phyloP scores from a whole-genome alignment of 495 filamentous ascomycete species.

The Annulohypoxylon maeteangense region DNA sequence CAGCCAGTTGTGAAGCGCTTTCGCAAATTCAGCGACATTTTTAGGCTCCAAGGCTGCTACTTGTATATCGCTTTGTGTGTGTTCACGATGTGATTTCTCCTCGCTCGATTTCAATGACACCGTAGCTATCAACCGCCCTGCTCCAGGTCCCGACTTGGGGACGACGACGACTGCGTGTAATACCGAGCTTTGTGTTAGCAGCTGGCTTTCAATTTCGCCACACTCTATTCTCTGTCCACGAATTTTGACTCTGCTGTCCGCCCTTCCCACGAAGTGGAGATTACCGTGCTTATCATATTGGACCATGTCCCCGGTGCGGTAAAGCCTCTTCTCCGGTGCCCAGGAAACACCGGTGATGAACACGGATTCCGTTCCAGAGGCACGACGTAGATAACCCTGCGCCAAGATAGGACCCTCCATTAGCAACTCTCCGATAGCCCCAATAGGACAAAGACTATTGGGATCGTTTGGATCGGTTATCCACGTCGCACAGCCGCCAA shows the following conservation, averaged over 20 bases:
- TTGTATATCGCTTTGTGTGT: neutral
- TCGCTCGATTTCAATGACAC: neutral
- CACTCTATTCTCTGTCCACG: neutral
- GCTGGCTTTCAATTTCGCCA: neutral
- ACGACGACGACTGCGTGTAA: neutral
- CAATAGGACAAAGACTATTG: neutral
- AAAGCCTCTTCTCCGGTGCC: neutral
- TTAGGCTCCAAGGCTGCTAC: neutral
- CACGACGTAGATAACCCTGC: neutral
- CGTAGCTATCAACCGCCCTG: neutral
- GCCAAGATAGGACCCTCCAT: neutral
- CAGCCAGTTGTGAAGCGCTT: neutral
- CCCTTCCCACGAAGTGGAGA: neutral
- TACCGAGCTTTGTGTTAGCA: neutral
- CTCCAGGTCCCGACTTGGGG: neutral
- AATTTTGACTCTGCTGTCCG: neutral
- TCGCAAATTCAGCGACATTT: neutral
- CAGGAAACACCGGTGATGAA: neutral
- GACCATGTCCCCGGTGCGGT: neutral
- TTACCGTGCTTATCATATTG: neutral
- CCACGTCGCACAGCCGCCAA: neutral
- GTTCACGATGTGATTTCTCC: neutral
- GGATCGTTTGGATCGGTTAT: neutral
- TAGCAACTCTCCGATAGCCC: neutral
- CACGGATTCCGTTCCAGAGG: neutral